Evolutionary conservation across 495 filamentous ascomycete species (phyloP).

Genomic region (Penicilliopsis zonata): DNA sequence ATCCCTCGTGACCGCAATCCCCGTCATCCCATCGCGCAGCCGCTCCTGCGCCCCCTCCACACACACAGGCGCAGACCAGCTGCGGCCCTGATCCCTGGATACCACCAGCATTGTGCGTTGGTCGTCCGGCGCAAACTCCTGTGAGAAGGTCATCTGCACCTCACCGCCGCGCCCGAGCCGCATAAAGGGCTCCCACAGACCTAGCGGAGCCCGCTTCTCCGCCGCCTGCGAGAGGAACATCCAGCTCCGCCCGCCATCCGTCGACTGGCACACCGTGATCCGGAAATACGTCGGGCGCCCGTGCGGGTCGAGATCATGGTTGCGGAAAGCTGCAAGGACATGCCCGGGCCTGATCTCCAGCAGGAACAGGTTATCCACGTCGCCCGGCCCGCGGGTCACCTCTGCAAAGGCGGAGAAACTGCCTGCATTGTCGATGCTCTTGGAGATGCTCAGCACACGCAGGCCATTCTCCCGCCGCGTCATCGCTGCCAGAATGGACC

Average conservation of each 20-base stretch:
- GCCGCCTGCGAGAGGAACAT: conserved; percentile 40
- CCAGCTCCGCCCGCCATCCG: conserved; percentile 42
- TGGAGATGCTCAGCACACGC: conserved; percentile 19
- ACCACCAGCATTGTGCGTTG: conserved; percentile 48
- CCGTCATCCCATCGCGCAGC: conserved; percentile 50
- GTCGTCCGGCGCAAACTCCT: conserved; percentile 40
- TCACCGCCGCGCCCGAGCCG: conserved; percentile 33
- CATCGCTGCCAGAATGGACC: conserved; percentile 28
- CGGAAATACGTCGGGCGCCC: conserved; percentile 40
- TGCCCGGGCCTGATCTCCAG: conserved; percentile 36
- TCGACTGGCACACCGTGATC: conserved; percentile 47
- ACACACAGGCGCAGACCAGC: conserved; percentile 34
- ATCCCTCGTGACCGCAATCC: conserved; percentile 32
- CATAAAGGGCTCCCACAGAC: conserved; percentile 53
- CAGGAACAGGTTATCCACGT: conserved; percentile 49
- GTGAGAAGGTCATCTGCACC: conserved; percentile 46
- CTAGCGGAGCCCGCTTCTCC: conserved; percentile 28
- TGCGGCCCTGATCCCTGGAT: conserved; percentile 40
- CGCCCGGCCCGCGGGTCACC: conserved; percentile 25
- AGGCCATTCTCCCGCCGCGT: conserved; percentile 20
- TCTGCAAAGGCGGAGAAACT: conserved; percentile 24
- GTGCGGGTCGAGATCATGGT: conserved; percentile 36
- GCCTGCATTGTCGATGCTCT: conserved; percentile 24
- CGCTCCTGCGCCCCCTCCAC: conserved; percentile 33
- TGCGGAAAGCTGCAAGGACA: conserved; percentile 47